Evolutionary conservation across 2,329 filamentous ascomycete genomes (phyloP).

Genomic region (Cladophialophora yegresii): DNA sequence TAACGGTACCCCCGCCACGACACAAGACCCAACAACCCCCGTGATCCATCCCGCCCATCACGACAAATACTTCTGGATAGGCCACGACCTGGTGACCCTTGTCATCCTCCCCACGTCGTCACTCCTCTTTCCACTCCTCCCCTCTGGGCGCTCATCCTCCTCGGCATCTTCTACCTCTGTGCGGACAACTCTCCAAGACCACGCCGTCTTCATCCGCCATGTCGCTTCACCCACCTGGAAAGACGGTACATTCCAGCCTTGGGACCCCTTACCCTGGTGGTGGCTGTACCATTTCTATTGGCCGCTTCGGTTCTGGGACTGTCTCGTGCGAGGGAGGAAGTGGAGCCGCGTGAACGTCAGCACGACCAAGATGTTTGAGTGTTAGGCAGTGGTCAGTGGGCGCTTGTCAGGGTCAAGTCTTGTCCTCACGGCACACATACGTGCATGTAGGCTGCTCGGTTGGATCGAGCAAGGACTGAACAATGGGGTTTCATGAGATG

Average conservation of each 20-base stretch:
- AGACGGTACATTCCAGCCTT: slow-evolving; percentile 53
- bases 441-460: too few species aligned
- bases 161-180: background rate
- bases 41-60: slow-evolving; percentile 28
- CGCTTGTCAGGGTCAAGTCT: too few species aligned
- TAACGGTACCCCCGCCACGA: background rate
- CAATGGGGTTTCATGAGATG: too few species aligned
- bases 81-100: slow-evolving; percentile 62
- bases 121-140: slow-evolving; percentile 38
- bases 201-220: slow-evolving; percentile 46
- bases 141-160: slow-evolving; percentile 1
- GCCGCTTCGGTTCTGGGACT: slow-evolving; percentile 53
- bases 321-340: slow-evolving; percentile 49
- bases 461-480: too few species aligned
- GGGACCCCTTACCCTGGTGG: slow-evolving; percentile 56
- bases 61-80: slow-evolving; percentile 63
- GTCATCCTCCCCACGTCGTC: slow-evolving; percentile 53
- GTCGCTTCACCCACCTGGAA: slow-evolving; percentile 47
- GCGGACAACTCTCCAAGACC: background rate
- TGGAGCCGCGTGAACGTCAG: slow-evolving; percentile 71
- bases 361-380: slow-evolving; percentile 61
- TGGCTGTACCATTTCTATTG: slow-evolving; percentile 58
- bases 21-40: background rate
- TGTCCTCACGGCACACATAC: too few species aligned
- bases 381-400: slow-evolving; percentile 26